Base-by-base conservation (phyloP, 805 yeast genomes). In the Candida alai region DNA sequence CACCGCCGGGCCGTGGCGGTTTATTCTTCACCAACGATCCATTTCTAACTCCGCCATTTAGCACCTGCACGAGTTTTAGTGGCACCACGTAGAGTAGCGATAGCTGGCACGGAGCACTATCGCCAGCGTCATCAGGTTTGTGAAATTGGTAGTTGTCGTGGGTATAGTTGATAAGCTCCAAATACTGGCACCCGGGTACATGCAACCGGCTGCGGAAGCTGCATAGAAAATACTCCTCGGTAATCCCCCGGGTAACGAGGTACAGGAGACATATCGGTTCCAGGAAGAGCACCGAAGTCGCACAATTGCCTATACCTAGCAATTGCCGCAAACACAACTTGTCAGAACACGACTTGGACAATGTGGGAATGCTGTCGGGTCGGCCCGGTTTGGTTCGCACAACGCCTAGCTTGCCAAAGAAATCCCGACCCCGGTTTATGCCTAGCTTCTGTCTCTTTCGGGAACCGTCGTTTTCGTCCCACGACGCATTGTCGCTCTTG, bases 381-480 rank as follows among this genome's bases (percentile, higher is more conserved):
- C 97, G 57, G 2, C 98, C 98, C 0, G 97, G 98, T 51, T 93
- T 90, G 0, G 97, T 89, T 42, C 98, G 66, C 1, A 90, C 88
- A 6, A 63, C 56, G 0, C 96, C 95, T 2, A 69, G 56, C 13
- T 58, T 47, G 11, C 58, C 60, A 43, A 75, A 80, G 51, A 75
- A 65, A 22, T 71, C 73, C 24, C 95, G 56, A 0, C 97, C 97
- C 47, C 95, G 52, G 1, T 39, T 12, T 3, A 48, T 33, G 16
- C 28, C 24, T 30, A 24, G 34, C 33, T 39, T 41, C 24, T 30
- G 37, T 19, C 28, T 44, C 42, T 51, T 48, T 16, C 36, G 14
- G 11, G 29, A 34, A 4, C 8, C 41, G 37, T 23, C 16, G 13
- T 40, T 14, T 12, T 28, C 35, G 14, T 34, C 29, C 47, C 66